Conservation (phyloP, 495 filamentous ascomycete species). For the Recurvomyces mirabilis region DNA sequence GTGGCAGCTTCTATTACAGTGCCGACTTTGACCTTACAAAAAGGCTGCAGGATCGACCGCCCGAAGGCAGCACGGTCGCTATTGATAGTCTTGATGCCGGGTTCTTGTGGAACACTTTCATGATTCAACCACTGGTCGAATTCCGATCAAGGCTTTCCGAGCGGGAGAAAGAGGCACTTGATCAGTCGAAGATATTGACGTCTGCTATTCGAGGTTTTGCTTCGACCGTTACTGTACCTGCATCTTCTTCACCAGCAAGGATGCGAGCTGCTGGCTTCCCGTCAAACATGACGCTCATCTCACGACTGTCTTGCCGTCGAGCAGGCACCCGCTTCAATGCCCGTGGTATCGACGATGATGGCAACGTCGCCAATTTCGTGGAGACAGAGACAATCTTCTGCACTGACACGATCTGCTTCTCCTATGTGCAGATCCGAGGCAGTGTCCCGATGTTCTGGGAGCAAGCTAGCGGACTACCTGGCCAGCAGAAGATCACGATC, state of each 20-base stretch:
- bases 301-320: constrained; percentile 78
- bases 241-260: constrained; percentile 43
- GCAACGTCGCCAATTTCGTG: constrained; percentile 90
- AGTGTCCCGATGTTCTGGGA: constrained; percentile 97
- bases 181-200: constrained; percentile 77
- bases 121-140: constrained; percentile 82
- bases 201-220: constrained; percentile 92
- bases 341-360: constrained; percentile 92
- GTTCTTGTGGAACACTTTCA: constrained; percentile 95
- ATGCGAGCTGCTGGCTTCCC: constrained; percentile 53
- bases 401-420: constrained; percentile 70
- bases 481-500: constrained; percentile 88
- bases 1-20: constrained; percentile 98
- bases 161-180: constrained; percentile 61
- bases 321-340: constrained; percentile 95
- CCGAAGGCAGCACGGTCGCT: constrained; percentile 28
- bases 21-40: constrained; percentile 94
- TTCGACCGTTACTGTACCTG: constrained; percentile 69
- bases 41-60: constrained; percentile 71
- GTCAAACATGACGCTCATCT: constrained; percentile 76
- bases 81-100: constrained; percentile 59
- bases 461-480: constrained; percentile 75
- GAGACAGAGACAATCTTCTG: constrained; percentile 61
- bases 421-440: constrained; percentile 84
- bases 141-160: constrained; percentile 71